Base-by-base conservation (phyloP, 2,329 filamentous ascomycete genomes). In the Neospermospora avenae region DNA sequence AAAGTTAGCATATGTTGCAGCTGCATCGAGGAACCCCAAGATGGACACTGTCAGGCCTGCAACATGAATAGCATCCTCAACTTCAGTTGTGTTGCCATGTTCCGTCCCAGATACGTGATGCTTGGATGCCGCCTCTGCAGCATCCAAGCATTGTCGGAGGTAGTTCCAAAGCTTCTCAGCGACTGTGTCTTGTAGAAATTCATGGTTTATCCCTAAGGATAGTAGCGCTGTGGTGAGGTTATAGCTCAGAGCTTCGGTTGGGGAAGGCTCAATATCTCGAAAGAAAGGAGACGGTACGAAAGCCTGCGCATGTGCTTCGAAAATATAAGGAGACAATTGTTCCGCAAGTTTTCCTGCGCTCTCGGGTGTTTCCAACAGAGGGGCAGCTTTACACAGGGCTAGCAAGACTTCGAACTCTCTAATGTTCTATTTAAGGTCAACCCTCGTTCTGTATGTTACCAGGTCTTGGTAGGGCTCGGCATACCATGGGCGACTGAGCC, bases 361-460 rank as follows among this genome's bases (percentile, higher is more conserved):
- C 62, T 90, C 84, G 44, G 78, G 75, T 48, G 85, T 86, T 55
- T 86, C 81, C 25, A 98, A 81, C 24, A 85, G 82, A 3, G 91
- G 88, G 3, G 93, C 91, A 56, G 93, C 91, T 76, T 93, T 93
- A 79, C 93, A 98, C 25, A 99, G 81, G 45, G 95, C 91, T 25
- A 98, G 78, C 25, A 99, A 82, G 56, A 96, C 90, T 74, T 99
- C 93, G 67, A 96, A 88, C 79, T 99, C 96, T 70, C 90, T 87
- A 57, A 93, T 85, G 56, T 87, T 90, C 91, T 96, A 72, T 51
- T 49, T 31, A 57, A 60, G 41, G 63, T 69, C 55, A 68, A 61
- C 58, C 28, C 63, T 42, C 28, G n/a, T 45, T 22, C 44, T 39
- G 5, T 31, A 14, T 8, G 13, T 11, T 18, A 11, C 28, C 34